Evolutionary conservation across 2,329 filamentous ascomycete species (phyloP).

Genomic region (Hymenoscyphus fraxineus): DNA sequence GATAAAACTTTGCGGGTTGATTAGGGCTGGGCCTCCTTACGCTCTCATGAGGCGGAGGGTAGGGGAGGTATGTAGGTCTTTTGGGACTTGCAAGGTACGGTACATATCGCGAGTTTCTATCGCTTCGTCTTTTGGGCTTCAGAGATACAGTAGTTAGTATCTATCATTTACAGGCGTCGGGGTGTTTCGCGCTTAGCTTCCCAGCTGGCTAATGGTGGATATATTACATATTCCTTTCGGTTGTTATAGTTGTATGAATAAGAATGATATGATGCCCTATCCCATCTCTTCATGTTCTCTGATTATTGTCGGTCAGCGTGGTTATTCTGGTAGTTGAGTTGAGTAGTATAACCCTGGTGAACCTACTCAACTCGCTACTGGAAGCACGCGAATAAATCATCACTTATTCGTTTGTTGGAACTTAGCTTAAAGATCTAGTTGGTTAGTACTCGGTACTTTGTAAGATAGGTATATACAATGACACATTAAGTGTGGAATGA

Average conservation of each 20-base stretch:
- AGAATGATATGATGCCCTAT: background rate
- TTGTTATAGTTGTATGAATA: background rate
- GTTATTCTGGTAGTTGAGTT: too few relatives aligned
- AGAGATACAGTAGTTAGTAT: background rate
- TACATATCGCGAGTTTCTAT: background rate
- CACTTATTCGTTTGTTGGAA: too few relatives aligned
- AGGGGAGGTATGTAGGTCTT: background rate
- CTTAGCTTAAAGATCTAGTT: too few relatives aligned
- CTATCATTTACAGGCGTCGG: background rate
- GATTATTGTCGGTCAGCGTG: too few relatives aligned
- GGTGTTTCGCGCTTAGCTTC: background rate
- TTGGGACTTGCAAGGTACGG: background rate
- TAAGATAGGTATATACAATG: too few relatives aligned
- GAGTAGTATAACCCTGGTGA: too few relatives aligned
- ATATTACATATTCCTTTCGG: background rate
- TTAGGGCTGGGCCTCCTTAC: slow-evolving; percentile 3
- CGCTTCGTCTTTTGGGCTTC: background rate
- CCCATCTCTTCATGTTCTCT: too few relatives aligned
- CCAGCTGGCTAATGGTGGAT: background rate
- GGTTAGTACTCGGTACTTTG: too few relatives aligned
- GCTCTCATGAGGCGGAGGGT: too few relatives aligned
- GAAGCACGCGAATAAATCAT: too few relatives aligned
- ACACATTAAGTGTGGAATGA: too few relatives aligned
- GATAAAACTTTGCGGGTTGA: slow-evolving; percentile 29
- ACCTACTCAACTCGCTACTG: too few relatives aligned